Conservation (phyloP, 805 yeast species). For the Myxozyma sirexii region DNA sequence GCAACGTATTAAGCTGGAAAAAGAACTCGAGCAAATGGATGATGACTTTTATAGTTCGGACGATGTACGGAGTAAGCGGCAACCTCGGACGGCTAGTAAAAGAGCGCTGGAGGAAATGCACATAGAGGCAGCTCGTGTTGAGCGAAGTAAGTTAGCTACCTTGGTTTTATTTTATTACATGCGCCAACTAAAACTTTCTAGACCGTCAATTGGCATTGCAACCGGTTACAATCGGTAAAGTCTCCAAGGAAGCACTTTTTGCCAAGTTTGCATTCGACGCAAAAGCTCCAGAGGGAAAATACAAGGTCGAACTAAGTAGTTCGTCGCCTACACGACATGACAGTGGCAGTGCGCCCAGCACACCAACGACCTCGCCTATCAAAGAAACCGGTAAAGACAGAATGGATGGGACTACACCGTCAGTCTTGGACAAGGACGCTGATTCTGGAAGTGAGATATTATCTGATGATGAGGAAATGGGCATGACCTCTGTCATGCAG, state of each 20-base stretch:
- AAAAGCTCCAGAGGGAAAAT: constrained; percentile 2
- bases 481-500: neutral
- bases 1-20: constrained; percentile 6
- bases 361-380: constrained; percentile 15
- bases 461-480: neutral
- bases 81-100: constrained; percentile 20
- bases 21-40: constrained; percentile 3
- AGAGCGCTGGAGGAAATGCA: constrained; percentile 33
- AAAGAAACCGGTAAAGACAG: neutral
- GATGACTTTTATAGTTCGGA: neutral
- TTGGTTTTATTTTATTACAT: neutral
- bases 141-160: constrained; percentile 15
- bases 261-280: constrained; percentile 21
- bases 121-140: constrained; percentile 29
- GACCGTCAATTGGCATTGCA: constrained; percentile 24
- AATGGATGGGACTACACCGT: neutral
- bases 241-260: constrained; percentile 18
- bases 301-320: neutral
- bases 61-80: neutral
- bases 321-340: neutral
- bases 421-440: neutral
- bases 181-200: neutral
- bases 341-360: neutral
- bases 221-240: constrained; percentile 19
- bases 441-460: neutral